These are phyloP conservation scores for Erigeron canadensis DNA, from an alignment of 129 eudicot species.

Conservation along the genomic window DNA sequence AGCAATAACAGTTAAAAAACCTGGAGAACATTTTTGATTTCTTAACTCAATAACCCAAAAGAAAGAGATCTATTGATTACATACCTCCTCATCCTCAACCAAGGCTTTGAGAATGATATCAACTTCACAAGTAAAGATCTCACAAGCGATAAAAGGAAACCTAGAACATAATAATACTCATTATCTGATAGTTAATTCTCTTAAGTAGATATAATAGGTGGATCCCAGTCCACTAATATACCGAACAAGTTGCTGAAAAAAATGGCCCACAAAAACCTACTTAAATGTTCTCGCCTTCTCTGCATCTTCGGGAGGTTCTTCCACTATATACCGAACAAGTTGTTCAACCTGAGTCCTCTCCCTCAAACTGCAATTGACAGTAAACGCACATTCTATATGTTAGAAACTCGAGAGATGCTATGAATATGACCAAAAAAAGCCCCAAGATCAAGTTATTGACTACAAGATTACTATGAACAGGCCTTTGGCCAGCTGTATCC, in stretches of 20 bases:
- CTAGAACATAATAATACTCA: constrained; percentile 35
- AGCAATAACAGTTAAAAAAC: neutral
- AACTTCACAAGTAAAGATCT: constrained; percentile 94
- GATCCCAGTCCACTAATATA: constrained; percentile 18
- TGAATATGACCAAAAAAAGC: neutral
- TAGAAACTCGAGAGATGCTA: neutral
- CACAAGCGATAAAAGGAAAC: constrained; percentile 95
- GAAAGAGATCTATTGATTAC: neutral
- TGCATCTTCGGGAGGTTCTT: constrained; percentile 88
- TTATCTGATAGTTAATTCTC: constrained; percentile 7
- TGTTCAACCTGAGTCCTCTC: constrained; percentile 73
- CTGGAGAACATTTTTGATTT: constrained; percentile 1
- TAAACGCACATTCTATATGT: constrained; percentile 1
- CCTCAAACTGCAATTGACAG: constrained; percentile 59
- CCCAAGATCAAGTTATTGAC: constrained; percentile 1
- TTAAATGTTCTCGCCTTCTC: constrained; percentile 69
- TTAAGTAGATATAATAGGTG: neutral
- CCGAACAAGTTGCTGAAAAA: constrained; percentile 12
- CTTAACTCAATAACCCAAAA: constrained; percentile 10
- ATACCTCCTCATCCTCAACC: constrained; percentile 95
- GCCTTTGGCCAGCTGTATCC: neutral
- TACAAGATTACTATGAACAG: neutral
- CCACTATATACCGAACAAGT: constrained; percentile 78
- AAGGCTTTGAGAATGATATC: constrained; percentile 84
- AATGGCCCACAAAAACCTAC: constrained; percentile 45